These are phyloP conservation scores for Coemansia asiatica DNA, from an alignment of 192 early-diverging fungal genomes.

Conservation along the genomic window DNA sequence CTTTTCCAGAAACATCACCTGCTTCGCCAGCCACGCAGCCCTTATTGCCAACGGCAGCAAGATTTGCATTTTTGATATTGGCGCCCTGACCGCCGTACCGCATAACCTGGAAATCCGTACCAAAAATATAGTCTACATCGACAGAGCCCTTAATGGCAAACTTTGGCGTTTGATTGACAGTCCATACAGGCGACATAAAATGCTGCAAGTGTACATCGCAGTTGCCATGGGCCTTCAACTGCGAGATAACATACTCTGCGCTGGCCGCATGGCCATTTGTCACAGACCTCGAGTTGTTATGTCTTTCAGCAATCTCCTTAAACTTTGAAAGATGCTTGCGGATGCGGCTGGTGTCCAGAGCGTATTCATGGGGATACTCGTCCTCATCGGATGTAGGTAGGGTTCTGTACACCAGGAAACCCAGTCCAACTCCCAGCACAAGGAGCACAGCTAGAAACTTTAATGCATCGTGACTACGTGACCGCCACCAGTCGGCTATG, in stretches of 20 bases:
- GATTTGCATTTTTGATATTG: slow-evolving; percentile 37
- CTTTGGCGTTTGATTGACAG: slow-evolving; percentile 12
- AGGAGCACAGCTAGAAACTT: slow-evolving; percentile 35
- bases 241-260: slow-evolving; percentile 38
- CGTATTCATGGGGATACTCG: slow-evolving; percentile 46
- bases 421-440: slow-evolving; percentile 33
- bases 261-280: slow-evolving; percentile 43
- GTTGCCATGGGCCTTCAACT: slow-evolving; percentile 24
- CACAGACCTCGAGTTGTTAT: slow-evolving; percentile 52
- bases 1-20: slow-evolving; percentile 48
- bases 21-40: slow-evolving; percentile 49
- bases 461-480: slow-evolving; percentile 29
- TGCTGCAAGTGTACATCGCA: slow-evolving; percentile 46
- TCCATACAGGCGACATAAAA: slow-evolving; percentile 51
- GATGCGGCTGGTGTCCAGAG: slow-evolving; percentile 38
- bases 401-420: slow-evolving; percentile 52
- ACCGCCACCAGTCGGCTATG: slow-evolving; percentile 23
- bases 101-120: slow-evolving; percentile 53
- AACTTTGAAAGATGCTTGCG: slow-evolving; percentile 30
- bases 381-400: slow-evolving; percentile 46
- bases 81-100: slow-evolving; percentile 62
- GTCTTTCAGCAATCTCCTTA: slow-evolving; percentile 34
- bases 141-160: slow-evolving; percentile 18
- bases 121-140: slow-evolving; percentile 29
- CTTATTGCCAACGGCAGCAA: slow-evolving; percentile 50